phyloP scores from a whole-genome alignment of 2,329 filamentous ascomycete genomes.

The Epichloe glyceriae region DNA sequence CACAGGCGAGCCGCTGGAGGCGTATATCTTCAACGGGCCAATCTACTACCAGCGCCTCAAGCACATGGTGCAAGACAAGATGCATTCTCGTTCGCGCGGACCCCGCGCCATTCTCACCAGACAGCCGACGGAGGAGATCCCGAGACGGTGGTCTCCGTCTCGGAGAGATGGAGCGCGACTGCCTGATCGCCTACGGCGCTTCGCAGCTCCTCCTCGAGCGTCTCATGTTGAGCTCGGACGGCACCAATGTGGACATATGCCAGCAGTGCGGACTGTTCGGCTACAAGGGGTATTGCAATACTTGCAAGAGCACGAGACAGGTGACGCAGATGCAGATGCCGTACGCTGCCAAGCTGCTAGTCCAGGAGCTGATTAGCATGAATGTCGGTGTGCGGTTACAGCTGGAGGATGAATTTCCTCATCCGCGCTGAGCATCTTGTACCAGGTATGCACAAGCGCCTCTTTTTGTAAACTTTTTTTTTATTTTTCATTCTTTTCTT shows the following conservation, averaged over 20 bases:
- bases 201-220: slow-evolving; percentile 84
- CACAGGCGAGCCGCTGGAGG: slow-evolving; percentile 84
- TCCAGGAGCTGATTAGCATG: slow-evolving; percentile 96
- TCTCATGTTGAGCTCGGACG: slow-evolving; percentile 88
- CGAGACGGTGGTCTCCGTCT: slow-evolving; percentile 83
- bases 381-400: slow-evolving; percentile 91
- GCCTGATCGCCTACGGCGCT: slow-evolving; percentile 91
- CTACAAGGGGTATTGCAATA: slow-evolving; percentile 88
- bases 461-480: too few relatives aligned
- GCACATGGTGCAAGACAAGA: slow-evolving; percentile 99
- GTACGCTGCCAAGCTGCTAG: slow-evolving; percentile 89
- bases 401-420: slow-evolving; percentile 86
- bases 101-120: slow-evolving; percentile 85
- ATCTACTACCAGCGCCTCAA: slow-evolving; percentile 99
- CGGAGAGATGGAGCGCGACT: slow-evolving; percentile 98
- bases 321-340: slow-evolving; percentile 93
- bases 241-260: slow-evolving; percentile 84
- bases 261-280: slow-evolving; percentile 91
- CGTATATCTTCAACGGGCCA: slow-evolving; percentile 95
- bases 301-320: slow-evolving; percentile 70
- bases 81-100: slow-evolving; percentile 88
- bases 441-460: background rate
- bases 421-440: slow-evolving; percentile 24
- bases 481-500: too few relatives aligned
- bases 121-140: slow-evolving; percentile 89